Conservation (phyloP, 129 eudicot genomes). For the Flaveria ramosissima region DNA sequence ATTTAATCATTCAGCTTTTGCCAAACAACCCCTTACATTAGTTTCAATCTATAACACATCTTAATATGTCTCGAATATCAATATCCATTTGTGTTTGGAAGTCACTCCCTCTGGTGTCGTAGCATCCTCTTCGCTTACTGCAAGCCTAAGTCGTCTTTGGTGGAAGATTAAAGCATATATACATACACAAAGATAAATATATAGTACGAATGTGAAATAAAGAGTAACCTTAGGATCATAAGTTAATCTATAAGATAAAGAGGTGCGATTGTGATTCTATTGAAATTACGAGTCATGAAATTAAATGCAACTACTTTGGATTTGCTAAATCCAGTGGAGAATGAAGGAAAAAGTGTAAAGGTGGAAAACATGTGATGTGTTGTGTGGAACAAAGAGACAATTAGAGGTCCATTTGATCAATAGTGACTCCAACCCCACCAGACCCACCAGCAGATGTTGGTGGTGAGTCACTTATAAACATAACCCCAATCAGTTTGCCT, state of each 20-base stretch:
- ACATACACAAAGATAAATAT: too few species aligned
- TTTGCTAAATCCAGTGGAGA: not conserved
- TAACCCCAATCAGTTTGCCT: constrained; percentile 49
- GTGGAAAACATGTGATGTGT: constrained; percentile 40
- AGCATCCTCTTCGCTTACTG: not conserved
- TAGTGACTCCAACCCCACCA: constrained; percentile 36
- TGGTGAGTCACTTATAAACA: constrained; percentile 43
- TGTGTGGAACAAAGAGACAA: constrained; percentile 33
- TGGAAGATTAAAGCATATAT: too few species aligned
- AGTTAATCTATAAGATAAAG: too few species aligned
- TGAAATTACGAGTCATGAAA: not conserved
- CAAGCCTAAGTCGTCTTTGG: too few species aligned
- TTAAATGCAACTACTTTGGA: not conserved
- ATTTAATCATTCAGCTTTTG: too few species aligned
- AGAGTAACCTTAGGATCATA: too few species aligned
- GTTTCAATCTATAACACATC: too few species aligned
- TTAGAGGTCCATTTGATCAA: constrained; percentile 32
- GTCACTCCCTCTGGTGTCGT: not conserved
- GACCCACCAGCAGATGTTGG: constrained; percentile 35
- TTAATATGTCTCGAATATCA: too few species aligned
- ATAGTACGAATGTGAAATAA: too few species aligned
- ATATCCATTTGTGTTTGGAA: not conserved
- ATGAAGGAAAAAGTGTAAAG: constrained; percentile 26
- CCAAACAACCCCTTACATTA: too few species aligned
- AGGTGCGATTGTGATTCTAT: too few species aligned